phyloP scores from a whole-genome alignment of 495 filamentous ascomycete genomes.

The Neurospora africana region DNA sequence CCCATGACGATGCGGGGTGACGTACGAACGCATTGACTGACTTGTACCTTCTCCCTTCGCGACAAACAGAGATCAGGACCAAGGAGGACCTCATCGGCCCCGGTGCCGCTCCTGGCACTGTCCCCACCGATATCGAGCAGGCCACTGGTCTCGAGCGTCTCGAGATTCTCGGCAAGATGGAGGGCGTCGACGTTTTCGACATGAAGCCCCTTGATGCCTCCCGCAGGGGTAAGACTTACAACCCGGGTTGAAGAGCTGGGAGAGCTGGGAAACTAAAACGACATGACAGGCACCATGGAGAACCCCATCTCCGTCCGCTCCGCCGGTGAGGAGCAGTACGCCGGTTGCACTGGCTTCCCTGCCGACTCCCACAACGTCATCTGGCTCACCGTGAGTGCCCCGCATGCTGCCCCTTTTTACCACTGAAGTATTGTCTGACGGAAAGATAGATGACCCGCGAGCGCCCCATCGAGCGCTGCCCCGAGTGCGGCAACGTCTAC shows the following conservation, averaged over 20 bases:
- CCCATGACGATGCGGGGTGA: background rate
- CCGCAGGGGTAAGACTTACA: slow-evolving; percentile 54
- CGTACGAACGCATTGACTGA: background rate
- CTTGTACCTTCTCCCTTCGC: slow-evolving; percentile 10
- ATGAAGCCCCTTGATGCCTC: slow-evolving; percentile 92
- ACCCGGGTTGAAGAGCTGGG: background rate
- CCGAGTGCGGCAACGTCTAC: slow-evolving; percentile 88
- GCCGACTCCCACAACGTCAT: slow-evolving; percentile 81
- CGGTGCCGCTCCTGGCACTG: slow-evolving; percentile 68
- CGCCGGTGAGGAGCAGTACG: slow-evolving; percentile 90
- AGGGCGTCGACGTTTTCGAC: slow-evolving; percentile 96
- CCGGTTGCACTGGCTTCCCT: slow-evolving; percentile 89
- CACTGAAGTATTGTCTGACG: no score
- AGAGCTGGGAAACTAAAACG: background rate
- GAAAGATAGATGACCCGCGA: slow-evolving; percentile 58
- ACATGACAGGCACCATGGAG: slow-evolving; percentile 62
- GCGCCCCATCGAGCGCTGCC: slow-evolving; percentile 85
- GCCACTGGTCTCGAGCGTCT: slow-evolving; percentile 95
- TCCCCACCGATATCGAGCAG: slow-evolving; percentile 90
- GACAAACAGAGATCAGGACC: slow-evolving; percentile 62
- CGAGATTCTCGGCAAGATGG: slow-evolving; percentile 98
- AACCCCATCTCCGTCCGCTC: slow-evolving; percentile 84
- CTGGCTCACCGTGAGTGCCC: slow-evolving; percentile 87
- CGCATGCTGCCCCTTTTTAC: no score
- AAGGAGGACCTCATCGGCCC: slow-evolving; percentile 74